These are phyloP conservation scores for Plasmopara halstedii DNA, from an alignment of 352 stramenopile species.

Conservation along the genomic window DNA sequence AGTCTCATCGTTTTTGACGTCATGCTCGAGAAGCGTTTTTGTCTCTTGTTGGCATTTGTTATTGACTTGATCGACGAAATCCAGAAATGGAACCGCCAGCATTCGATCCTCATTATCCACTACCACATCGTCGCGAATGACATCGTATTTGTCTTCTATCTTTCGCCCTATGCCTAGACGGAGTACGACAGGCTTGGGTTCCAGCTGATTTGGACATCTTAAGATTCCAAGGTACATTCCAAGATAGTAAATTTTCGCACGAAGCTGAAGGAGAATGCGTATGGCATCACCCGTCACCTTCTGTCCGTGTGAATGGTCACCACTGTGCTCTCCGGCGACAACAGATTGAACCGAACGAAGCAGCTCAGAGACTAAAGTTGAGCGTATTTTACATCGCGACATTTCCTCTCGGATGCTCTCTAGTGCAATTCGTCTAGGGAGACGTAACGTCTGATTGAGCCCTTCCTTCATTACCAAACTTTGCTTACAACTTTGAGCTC, in stretches of 20 bases:
- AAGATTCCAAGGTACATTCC: conserved; percentile 60
- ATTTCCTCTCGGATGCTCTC: conserved; percentile 81
- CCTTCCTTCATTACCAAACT: conserved; percentile 84
- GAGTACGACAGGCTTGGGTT: conserved; percentile 28
- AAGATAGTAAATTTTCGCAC: conserved; percentile 47
- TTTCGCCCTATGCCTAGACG: conserved; percentile 6
- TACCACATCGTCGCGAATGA: conserved; percentile 32
- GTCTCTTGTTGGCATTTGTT: conserved; percentile 53
- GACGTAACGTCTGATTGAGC: conserved; percentile 83
- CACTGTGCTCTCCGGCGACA: conserved; percentile 14
- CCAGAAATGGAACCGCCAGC: conserved; percentile 30
- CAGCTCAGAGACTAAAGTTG: conserved; percentile 52
- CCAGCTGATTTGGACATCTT: conserved; percentile 42
- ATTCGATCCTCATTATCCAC: conserved; percentile 34
- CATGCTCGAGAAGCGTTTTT: conserved; percentile 39
- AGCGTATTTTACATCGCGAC: conserved; percentile 64
- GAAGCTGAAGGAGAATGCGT: conserved; percentile 40
- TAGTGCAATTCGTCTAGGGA: conserved; percentile 74
- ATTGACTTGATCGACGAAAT: conserved; percentile 49
- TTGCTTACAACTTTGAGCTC: conserved; percentile 68
- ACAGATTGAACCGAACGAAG: conserved; percentile 43
- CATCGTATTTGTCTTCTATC: conserved; percentile 4
- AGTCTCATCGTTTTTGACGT: conserved; percentile 56
- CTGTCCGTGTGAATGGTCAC: not conserved
- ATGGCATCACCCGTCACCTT: conserved; percentile 21